Base-by-base conservation (phyloP, 257 asterid species). In the Thymus mandschuricus region DNA sequence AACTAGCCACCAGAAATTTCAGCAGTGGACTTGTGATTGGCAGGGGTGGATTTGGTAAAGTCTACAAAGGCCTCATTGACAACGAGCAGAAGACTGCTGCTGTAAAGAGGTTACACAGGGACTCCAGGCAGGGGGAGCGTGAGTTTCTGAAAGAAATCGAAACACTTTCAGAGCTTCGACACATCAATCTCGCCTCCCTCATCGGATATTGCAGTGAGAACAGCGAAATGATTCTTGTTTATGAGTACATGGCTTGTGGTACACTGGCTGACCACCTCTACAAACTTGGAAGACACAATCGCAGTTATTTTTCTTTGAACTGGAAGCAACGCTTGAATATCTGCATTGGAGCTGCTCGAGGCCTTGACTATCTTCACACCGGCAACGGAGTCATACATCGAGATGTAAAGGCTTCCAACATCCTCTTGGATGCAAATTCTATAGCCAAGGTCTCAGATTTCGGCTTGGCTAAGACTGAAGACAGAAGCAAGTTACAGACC, bases 41-140 rank as follows among this genome's bases (percentile, higher is more conserved):
- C 10, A 57, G 9, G 27, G 66, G 74, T 29, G 74, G 74, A 29
- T 69, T 55, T 8, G 66, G 64, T 5, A 38, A 38, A 3, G 72
- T 52, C 49, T 66, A 66, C 27, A 66, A 66, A 15, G 71, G 71
- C 21, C 13, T 51, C 38, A 67, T 67, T 5, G 62, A 34, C 38
- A 50, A 54, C 6, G 43, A 75, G 73, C 58, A 49, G 1, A 69
- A 62, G 13, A 30, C 59, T 44, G 81, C 84, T 12, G 89, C 92
- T 12, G 63, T 80, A 7, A 86, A 84, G 74, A 75, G 86, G 40
- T 52, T 66, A 63, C 84, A 68, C 30, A 11, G 34, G 1, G 75
- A 69, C 29, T 86, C 92, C 44, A 68, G 2, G 3, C 73, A 68
- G 56, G 73, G 73, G 8, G 73, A 43, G 12, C 54, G 2, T 12